Base-by-base conservation (phyloP, 257 asterid genomes). In the Nemophila menziesii region DNA sequence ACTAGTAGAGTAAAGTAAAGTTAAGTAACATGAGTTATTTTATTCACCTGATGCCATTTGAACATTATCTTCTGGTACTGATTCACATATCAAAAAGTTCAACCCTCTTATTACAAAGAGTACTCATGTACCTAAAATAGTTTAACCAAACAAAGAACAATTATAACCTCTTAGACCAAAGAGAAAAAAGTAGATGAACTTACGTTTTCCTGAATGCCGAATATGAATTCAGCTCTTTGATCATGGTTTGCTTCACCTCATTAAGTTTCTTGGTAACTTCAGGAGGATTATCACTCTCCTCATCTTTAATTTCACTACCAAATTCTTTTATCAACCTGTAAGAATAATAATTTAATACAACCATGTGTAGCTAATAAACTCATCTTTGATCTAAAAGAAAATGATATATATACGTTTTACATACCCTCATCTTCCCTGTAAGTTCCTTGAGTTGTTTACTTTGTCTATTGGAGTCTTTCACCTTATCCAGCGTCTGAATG, bases 191-290 rank as follows among this genome's bases (percentile, higher is more conserved):
- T n/a, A n/a, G n/a, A n/a, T n/a, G 22, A 58, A 69, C 94, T 82
- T 61, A 82, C 94, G 94, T 86, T 65, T 86, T 86, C 62, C 97
- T 82, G 77, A 79, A 60, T 48, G 92, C 97, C 59, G 82, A 94
- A 46, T 79, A 82, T 42, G 97, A 82, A 67, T 86, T 86, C 65
- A 86, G 74, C 80, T 82, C 94, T 71, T 86, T 86, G 72, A 86
- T 77, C 93, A 82, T 78, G 51, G 92, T 65, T 61, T 82, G 93
- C 27, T 78, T 82, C 68, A 72, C 73, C 64, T 82, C 93, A 48
- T 20, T 68, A 58, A 82, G 69, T 69, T 74, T 68, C 78, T 75
- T 75, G 74, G 33, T 68, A 13, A 72, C 68, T 44, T 67, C 73
- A 19, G 92, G 67, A 54, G 63, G 80, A 66, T 64, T 75, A 66